Conservation (phyloP, 306 rosid genomes). For the Vigna hirtella region DNA sequence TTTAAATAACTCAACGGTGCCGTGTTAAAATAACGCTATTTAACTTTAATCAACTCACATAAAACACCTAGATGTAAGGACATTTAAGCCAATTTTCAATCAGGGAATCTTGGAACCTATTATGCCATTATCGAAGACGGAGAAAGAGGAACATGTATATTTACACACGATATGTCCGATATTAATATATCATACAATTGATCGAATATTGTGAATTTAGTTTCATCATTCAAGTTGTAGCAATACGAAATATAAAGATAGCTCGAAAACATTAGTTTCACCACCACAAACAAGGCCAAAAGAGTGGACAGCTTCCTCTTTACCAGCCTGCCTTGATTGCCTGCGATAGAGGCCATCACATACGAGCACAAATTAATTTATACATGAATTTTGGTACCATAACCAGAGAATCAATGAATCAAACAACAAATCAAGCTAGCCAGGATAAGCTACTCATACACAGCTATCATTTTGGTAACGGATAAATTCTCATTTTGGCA, state of each 20-base stretch:
- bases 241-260: conserved; percentile 27
- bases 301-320: conserved; percentile 48
- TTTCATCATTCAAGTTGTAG: conserved; percentile 3
- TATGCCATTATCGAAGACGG: background rate
- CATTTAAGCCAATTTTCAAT: background rate
- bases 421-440: conserved; percentile 18
- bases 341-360: conserved; percentile 32
- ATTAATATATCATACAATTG: conserved; percentile 2
- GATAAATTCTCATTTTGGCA: conserved; percentile 15
- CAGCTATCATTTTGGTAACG: background rate
- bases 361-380: background rate
- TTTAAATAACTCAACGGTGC: no score
- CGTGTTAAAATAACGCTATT: no score
- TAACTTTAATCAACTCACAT: no score
- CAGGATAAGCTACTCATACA: conserved; percentile 3
- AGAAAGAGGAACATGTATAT: background rate
- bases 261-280: conserved; percentile 15
- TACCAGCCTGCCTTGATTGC: conserved; percentile 40
- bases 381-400: conserved; percentile 18
- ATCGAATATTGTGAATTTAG: background rate
- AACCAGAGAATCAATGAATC: background rate
- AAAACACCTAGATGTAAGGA: background rate
- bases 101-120: background rate
- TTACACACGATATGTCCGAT: background rate
- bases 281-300: conserved; percentile 47